Percentiles rank a stretch among this genome's conserved stretches.
Conservation (phyloP, 805 yeast species). For the Saccharomycopsis fermentans region DNA sequence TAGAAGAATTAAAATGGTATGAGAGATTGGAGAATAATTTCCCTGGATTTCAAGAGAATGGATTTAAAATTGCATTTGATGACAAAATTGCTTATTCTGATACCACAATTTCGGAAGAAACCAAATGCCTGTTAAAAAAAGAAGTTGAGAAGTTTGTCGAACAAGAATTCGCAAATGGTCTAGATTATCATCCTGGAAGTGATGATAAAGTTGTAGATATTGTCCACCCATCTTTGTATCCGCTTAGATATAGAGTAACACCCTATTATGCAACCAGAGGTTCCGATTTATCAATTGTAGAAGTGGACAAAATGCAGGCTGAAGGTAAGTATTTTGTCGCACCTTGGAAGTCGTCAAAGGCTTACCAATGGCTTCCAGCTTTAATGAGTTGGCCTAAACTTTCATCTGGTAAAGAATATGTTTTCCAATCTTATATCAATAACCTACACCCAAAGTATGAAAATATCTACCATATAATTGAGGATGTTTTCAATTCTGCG, state of each 20-base stretch:
- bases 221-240: constrained; percentile 34
- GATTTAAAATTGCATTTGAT: constrained; percentile 21
- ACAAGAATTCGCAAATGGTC: constrained; percentile 18
- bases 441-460: constrained; percentile 29
- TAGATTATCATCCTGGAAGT: constrained; percentile 32
- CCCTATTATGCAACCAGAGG: constrained; percentile 21
- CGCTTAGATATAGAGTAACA: constrained; percentile 25
- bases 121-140: constrained; percentile 14
- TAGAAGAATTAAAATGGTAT: constrained; percentile 27
- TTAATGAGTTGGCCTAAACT: constrained; percentile 12
- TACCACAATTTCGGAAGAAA: constrained; percentile 15
- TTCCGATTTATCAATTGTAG: not conserved
- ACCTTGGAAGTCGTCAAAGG: constrained; percentile 18
- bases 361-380: constrained; percentile 34
- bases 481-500: constrained; percentile 23
- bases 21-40: constrained; percentile 14
- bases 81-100: constrained; percentile 22
- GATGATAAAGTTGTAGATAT: constrained; percentile 30
- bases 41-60: constrained; percentile 14
- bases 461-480: constrained; percentile 27
- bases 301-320: not conserved
- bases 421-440: constrained; percentile 30
- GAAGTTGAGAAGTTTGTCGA: not conserved
- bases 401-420: constrained; percentile 16
- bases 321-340: not conserved